Base-by-base conservation (phyloP, 1,284 basidiomycete genomes). In the Porodaedalea pini region DNA sequence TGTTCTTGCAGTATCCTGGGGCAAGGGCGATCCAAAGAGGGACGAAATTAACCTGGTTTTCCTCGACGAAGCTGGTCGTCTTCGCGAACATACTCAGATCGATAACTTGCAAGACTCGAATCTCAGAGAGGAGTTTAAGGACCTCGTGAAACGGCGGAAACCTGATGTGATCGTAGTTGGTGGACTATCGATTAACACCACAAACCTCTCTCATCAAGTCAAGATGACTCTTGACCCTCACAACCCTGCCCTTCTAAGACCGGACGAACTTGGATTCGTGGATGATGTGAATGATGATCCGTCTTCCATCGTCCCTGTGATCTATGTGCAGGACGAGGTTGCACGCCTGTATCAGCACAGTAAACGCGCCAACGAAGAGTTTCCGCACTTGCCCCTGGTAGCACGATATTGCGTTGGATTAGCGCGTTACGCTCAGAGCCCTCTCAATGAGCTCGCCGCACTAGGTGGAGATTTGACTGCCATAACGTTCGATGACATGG, bases 401-500 rank as follows among this genome's bases (percentile, higher is more conserved):
- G 90, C 87, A n/a, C 90, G 92, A 69, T 99, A 98, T 69, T 98
- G 96, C 65, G 80, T 99, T 47, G 98, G 92, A 50, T 74, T 99
- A 62, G 95, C 95, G 40, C 85, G 97, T 56, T 99, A 97, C 69
- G 80, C 84, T 8, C 97, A 99, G 71, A 96, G 87, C 67, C 97
- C 97, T 1, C 74, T 99, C 65, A 95, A 93, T 68, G 95, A 97
- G 69, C 95, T 91, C 70, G 90, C 91, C 21, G 90, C 94, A 0
- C 75, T 98, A 37, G 93, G 92, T 6, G 66, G 79, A 4, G 92
- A 96, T 70, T 83, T 98, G 55, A 76, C 84, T 10, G 86, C 91
- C 3, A 84, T 96, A 58, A 81, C 86, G 0, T 90, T 93, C 64
- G 84, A 90, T 60, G 88, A 93, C 44, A 85, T 94, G 58, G 85